Conservation (phyloP, 257 asterid species). For the Phtheirospermum japonicum region DNA sequence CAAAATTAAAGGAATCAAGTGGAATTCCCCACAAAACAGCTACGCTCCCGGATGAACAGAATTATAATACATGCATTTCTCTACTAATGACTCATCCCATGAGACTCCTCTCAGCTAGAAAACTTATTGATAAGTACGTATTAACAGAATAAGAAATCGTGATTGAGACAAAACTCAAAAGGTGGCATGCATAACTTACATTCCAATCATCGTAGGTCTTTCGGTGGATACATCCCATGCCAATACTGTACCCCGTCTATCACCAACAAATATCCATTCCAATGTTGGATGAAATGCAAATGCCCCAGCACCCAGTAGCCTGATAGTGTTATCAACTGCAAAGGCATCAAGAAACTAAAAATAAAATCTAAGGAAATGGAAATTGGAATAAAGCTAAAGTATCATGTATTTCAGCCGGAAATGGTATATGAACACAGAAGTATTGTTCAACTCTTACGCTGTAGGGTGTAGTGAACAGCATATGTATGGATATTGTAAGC, state of each 20-base stretch:
- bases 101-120: constrained; percentile 17
- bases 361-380: constrained; percentile 16
- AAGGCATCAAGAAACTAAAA: constrained; percentile 28
- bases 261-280: constrained; percentile 99
- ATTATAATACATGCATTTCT: constrained; percentile 12
- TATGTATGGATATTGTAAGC: constrained; percentile 93
- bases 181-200: constrained; percentile 53
- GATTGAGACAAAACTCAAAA: constrained; percentile 7
- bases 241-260: constrained; percentile 95
- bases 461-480: constrained; percentile 92
- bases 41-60: neutral
- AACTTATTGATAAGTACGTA: constrained; percentile 20
- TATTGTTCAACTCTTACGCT: constrained; percentile 59
- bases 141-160: neutral
- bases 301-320: constrained; percentile 95
- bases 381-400: constrained; percentile 19
- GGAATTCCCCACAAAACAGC: too few relatives aligned
- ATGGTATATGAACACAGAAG: constrained; percentile 19
- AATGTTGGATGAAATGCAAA: constrained; percentile 94
- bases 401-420: constrained; percentile 21
- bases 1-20: constrained; percentile 8
- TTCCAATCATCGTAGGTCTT: constrained; percentile 98
- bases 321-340: constrained; percentile 97
- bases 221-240: constrained; percentile 99
- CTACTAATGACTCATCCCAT: neutral